Percentiles rank a stretch among this genome's conserved stretches.
Conservation (phyloP, 2,329 filamentous ascomycete species). For the Colletotrichum gloeosporioides region DNA sequence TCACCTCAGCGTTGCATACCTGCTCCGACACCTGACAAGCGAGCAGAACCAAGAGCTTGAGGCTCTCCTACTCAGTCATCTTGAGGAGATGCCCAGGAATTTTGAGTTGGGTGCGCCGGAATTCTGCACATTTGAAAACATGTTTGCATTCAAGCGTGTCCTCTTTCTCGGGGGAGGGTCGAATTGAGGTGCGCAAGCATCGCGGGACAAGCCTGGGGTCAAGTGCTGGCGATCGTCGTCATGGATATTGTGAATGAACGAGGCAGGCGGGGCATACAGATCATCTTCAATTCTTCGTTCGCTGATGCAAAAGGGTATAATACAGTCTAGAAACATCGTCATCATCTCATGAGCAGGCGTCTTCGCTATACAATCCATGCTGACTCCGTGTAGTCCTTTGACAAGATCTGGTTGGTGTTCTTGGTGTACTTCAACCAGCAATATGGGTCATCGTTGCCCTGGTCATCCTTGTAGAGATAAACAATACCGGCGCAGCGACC, state of each 20-base stretch:
- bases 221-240: background rate
- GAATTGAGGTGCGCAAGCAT: background rate
- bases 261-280: background rate
- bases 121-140: slow-evolving; percentile 29
- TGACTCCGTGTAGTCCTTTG: slow-evolving; percentile 10
- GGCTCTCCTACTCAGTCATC: slow-evolving; percentile 17
- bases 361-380: slow-evolving; percentile 7
- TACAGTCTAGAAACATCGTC: background rate
- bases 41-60: slow-evolving; percentile 21
- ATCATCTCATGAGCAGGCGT: background rate
- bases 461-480: background rate
- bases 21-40: slow-evolving; percentile 22
- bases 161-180: slow-evolving; percentile 9
- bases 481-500: slow-evolving; percentile 11
- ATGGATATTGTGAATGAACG: background rate
- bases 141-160: slow-evolving; percentile 26
- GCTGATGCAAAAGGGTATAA: background rate
- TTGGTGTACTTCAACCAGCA: slow-evolving; percentile 19
- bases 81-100: slow-evolving; percentile 17
- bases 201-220: background rate
- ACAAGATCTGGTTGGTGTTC: background rate
- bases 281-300: background rate
- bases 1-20: slow-evolving; percentile 29
- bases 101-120: slow-evolving; percentile 27
- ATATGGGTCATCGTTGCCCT: slow-evolving; percentile 1